Conservation (phyloP, 2,329 filamentous ascomycete species). For the Neofusicoccum sp. region DNA sequence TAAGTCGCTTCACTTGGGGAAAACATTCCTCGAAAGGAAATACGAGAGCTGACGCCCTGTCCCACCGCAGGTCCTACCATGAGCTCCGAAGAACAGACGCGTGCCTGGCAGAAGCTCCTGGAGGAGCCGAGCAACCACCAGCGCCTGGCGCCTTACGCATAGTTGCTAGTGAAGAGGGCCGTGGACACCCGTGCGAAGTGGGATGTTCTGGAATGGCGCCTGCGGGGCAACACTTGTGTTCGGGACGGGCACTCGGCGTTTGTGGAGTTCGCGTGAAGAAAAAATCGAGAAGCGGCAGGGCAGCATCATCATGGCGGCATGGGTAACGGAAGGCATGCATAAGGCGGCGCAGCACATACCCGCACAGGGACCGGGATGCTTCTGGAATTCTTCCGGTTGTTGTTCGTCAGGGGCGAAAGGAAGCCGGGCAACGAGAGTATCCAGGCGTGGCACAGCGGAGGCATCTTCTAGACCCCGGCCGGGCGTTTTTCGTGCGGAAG, state of each 20-base stretch:
- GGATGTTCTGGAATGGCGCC: neutral
- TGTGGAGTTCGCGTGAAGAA: no score
- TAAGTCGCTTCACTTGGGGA: neutral
- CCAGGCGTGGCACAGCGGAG: neutral
- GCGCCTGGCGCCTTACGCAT: conserved; percentile 18
- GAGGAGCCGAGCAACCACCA: conserved; percentile 18
- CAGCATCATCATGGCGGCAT: no score
- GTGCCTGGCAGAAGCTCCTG: conserved; percentile 3
- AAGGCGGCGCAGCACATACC: no score
- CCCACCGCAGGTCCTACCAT: neutral
- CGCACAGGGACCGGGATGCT: neutral
- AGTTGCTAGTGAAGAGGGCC: neutral
- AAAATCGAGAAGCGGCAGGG: no score
- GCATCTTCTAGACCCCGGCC: neutral
- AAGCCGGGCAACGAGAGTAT: neutral
- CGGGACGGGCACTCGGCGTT: no score
- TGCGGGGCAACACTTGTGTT: neutral
- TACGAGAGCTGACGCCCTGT: neutral
- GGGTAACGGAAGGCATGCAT: no score
- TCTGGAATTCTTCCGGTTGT: neutral
- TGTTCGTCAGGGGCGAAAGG: neutral
- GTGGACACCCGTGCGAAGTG: neutral
- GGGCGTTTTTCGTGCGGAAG: neutral
- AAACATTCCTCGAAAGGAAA: neutral
- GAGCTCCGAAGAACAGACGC: neutral